These are phyloP conservation scores for Gossypium bickii DNA, from an alignment of 345 rosid species.

Conservation along the genomic window DNA sequence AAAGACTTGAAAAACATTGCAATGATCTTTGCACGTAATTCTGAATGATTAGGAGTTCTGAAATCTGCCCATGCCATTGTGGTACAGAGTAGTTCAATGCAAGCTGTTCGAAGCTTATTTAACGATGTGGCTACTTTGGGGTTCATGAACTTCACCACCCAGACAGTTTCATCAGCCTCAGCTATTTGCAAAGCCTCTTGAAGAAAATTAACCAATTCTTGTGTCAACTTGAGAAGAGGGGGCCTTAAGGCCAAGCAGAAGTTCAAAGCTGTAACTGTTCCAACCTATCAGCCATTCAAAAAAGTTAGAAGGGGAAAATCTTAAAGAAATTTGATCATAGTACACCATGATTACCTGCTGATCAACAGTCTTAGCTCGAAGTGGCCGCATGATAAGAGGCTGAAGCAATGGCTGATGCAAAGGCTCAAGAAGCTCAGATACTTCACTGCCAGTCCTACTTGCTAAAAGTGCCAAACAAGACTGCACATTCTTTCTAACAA, in stretches of 20 bases:
- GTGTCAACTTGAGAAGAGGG: conserved; percentile 92
- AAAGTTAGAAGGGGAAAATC: conserved; percentile 27
- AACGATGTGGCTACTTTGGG: conserved; percentile 77
- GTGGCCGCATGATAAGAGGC: conserved; percentile 86
- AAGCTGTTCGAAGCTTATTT: conserved; percentile 86
- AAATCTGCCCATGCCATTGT: conserved; percentile 99
- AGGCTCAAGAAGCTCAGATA: conserved; percentile 92
- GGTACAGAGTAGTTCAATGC: conserved; percentile 95
- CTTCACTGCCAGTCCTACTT: conserved; percentile 97
- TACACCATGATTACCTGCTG: conserved; percentile 65
- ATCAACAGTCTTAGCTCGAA: conserved; percentile 89
- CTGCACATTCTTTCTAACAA: conserved; percentile 92
- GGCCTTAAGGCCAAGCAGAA: conserved; percentile 97
- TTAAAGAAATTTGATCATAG: conserved; percentile 9
- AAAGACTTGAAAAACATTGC: conserved; percentile 98
- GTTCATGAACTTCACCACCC: conserved; percentile 87
- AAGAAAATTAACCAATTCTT: conserved; percentile 87
- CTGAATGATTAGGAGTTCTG: conserved; percentile 73
- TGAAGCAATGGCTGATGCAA: conserved; percentile 80
- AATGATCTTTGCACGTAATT: conserved; percentile 86
- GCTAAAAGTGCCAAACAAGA: conserved; percentile 94
- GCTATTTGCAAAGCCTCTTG: conserved; percentile 99
- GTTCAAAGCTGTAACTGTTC: conserved; percentile 91
- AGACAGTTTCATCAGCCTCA: conserved; percentile 89
- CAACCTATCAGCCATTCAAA: conserved; percentile 53